phyloP scores from a whole-genome alignment of 169 alveolate species.

The Plasmodium ovale region DNA sequence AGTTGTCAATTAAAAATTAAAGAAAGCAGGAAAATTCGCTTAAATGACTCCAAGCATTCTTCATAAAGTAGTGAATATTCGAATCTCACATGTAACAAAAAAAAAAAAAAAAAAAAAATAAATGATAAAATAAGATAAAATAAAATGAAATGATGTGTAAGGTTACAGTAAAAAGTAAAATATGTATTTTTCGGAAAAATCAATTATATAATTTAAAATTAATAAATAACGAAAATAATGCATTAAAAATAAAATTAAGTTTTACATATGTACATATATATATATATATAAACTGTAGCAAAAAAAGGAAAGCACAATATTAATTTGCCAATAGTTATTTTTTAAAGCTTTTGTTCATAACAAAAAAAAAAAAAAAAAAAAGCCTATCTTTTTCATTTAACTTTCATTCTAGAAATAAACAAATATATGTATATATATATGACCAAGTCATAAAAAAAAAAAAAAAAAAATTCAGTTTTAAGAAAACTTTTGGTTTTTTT shows the following conservation, averaged over 20 bases:
- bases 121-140: neutral
- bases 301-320: constrained; percentile 21
- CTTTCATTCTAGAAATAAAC: constrained; percentile 36
- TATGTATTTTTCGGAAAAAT: constrained; percentile 36
- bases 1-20: constrained; percentile 42
- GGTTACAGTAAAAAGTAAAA: constrained; percentile 17
- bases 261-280: neutral
- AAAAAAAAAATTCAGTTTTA: constrained; percentile 21
- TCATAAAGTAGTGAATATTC: constrained; percentile 18
- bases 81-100: constrained; percentile 22
- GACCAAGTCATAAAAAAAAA: constrained; percentile 31
- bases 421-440: constrained; percentile 17
- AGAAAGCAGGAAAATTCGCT: constrained; percentile 13
- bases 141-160: constrained; percentile 24
- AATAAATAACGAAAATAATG: constrained; percentile 10
- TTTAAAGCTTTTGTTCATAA: constrained; percentile 62
- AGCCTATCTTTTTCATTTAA: constrained; percentile 33
- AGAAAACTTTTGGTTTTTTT: constrained; percentile 19
- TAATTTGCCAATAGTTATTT: constrained; percentile 10
- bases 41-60: constrained; percentile 21
- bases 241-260: constrained; percentile 16
- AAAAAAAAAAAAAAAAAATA: constrained; percentile 7
- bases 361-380: constrained; percentile 43
- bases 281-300: neutral
- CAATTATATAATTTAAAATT: constrained; percentile 15